Evolutionary conservation across 2,329 filamentous ascomycete species (phyloP).

Genomic region (Metarhizium guizhouense): DNA sequence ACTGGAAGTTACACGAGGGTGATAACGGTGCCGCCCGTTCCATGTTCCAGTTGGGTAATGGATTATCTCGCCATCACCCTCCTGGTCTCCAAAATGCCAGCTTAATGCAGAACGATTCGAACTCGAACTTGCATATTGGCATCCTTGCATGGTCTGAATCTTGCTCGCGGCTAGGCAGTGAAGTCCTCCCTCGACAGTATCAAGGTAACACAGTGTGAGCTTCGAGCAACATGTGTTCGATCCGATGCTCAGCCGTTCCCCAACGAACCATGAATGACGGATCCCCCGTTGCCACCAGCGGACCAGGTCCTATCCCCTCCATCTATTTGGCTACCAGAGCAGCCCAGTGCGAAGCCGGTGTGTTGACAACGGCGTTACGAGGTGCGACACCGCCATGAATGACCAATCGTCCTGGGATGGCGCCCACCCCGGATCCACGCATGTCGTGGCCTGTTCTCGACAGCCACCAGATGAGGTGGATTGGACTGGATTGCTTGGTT

Average conservation of each 20-base stretch:
- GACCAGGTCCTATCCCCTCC: not conserved
- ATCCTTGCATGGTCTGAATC: not conserved
- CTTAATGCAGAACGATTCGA: no score
- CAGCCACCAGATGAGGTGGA: not conserved
- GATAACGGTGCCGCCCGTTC: no score
- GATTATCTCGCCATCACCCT: no score
- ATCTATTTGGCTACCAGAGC: not conserved
- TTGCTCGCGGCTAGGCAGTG: not conserved
- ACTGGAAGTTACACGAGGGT: no score
- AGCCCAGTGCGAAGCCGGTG: not conserved
- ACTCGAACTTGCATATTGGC: no score
- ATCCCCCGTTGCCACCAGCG: not conserved
- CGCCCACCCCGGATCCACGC: constrained; percentile 2
- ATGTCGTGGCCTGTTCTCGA: constrained; percentile 1
- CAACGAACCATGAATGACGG: not conserved
- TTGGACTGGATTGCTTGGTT: constrained; percentile 3
- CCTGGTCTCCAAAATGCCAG: no score
- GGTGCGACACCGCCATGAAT: not conserved
- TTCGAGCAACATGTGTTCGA: not conserved
- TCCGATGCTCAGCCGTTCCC: not conserved
- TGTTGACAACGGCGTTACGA: not conserved
- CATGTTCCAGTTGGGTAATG: no score
- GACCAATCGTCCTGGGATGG: constrained; percentile 2
- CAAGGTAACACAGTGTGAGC: not conserved
- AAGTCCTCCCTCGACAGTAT: no score